Evolutionary conservation across 164 flowering plant genomes (phyloP), one percentile per base, ranked within the genome.

Genomic region (Kingdonia uniflora): DNA sequence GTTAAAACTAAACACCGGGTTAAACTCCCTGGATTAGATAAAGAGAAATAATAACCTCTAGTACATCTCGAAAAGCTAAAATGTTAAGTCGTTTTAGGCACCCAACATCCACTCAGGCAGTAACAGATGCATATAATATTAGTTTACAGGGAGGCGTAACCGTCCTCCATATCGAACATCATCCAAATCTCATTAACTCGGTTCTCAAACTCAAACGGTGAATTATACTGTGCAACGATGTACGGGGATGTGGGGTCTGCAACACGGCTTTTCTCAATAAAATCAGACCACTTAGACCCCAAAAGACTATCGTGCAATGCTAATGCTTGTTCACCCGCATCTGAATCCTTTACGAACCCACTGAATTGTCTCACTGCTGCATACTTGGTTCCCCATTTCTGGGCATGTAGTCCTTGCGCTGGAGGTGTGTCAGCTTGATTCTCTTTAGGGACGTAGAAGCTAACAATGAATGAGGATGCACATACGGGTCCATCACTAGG

Each of bases 111-210:
- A n/a, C n/a, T n/a, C n/a, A n/a, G n/a, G n/a, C n/a, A n/a, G n/a
- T 29, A 8, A 29, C 8, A 29, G 6, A 29, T 29, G 35, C 35
- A 29, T 29, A 29, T 8, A n/a, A n/a, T n/a, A n/a, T n/a, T n/a
- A n/a, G 35, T 29, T 29, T 29, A 29, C 35, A 29, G 4, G 4
- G 25, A 17, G n/a, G 56, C 42, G 41, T n/a, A 19, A 42, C 40
- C 67, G 45, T 76, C 65, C 52, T 75, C 69, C 68, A 75, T 38
- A 5, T 79, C 75, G 56, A 91, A 73, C 64, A 54, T 53, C 65
- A 91, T 40, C 96, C 95, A 91, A 16, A 87, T 87, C 74, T 85
- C 98, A 67, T 91, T 87, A 56, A 91, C 96, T 64, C 96, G 71
- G 42, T 71, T 52, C 8, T 71, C 58, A 47, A 68, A 85, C 61